Conservation (phyloP, 495 filamentous ascomycete genomes). For the Chaetomidium leptoderma region DNA sequence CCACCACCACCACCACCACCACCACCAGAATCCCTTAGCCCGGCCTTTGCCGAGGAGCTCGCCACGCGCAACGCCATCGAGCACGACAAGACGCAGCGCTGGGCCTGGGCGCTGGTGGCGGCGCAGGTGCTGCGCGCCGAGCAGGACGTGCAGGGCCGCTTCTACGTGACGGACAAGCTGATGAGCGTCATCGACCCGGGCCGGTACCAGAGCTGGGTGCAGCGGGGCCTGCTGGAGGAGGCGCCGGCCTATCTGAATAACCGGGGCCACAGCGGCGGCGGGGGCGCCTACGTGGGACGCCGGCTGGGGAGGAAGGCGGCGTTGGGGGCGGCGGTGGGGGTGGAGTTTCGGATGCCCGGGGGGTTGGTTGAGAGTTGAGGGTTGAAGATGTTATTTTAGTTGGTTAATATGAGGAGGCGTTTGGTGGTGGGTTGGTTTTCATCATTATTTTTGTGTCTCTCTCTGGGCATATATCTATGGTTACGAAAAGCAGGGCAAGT, state of each 20-base stretch:
- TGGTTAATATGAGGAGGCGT: neutral
- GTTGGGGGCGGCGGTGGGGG: slow-evolving; percentile 22
- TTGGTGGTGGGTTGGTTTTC: neutral
- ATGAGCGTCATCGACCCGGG: slow-evolving; percentile 32
- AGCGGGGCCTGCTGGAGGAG: slow-evolving; percentile 27
- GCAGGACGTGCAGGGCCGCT: slow-evolving; percentile 36
- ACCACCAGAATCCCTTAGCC: slow-evolving; percentile 32
- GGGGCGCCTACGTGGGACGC: slow-evolving; percentile 7
- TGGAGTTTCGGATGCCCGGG: slow-evolving; percentile 18
- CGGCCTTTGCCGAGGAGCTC: slow-evolving; percentile 36
- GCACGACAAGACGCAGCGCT: slow-evolving; percentile 19
- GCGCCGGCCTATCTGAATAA: slow-evolving; percentile 41
- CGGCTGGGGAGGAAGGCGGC: slow-evolving; percentile 13
- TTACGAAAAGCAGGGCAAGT: too few relatives aligned
- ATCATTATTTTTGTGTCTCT: too few relatives aligned
- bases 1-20: slow-evolving; percentile 5
- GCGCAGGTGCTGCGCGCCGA: slow-evolving; percentile 22
- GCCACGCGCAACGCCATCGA: slow-evolving; percentile 33
- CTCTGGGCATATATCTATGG: too few relatives aligned
- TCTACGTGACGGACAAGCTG: slow-evolving; percentile 41
- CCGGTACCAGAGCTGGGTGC: slow-evolving; percentile 23
- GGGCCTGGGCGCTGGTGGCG: slow-evolving; percentile 32
- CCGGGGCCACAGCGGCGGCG: slow-evolving; percentile 30
- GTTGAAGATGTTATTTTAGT: neutral
- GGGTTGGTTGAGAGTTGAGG: slow-evolving; percentile 32